A percentile compares a stretch with the other conserved stretches of the same genome.
Evolutionary conservation across 2,329 filamentous ascomycete species (phyloP).

Genomic region (Exophiala sideris): DNA sequence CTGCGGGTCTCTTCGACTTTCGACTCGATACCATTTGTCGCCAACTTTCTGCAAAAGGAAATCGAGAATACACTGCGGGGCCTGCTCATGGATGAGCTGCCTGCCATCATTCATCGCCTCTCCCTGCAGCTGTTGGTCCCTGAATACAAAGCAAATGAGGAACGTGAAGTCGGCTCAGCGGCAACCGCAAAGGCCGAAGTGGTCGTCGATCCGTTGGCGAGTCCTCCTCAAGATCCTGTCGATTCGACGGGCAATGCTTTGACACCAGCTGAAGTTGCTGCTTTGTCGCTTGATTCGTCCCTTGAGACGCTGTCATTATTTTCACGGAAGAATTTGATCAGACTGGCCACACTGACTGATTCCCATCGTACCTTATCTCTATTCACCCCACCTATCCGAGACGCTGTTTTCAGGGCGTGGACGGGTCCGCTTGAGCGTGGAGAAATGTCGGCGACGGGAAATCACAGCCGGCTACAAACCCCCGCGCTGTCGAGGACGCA

Average conservation of each 20-base stretch:
- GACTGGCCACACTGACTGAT: slow-evolving; percentile 76
- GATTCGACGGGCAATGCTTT: slow-evolving; percentile 75
- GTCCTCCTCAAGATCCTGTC: slow-evolving; percentile 75
- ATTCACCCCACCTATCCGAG: slow-evolving; percentile 84
- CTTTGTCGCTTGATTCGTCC: slow-evolving; percentile 73
- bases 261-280: slow-evolving; percentile 70
- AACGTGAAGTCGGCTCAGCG: slow-evolving; percentile 50
- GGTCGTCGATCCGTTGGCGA: slow-evolving; percentile 75
- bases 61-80: slow-evolving; percentile 91
- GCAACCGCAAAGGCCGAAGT: slow-evolving; percentile 57
- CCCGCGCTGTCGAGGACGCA: slow-evolving; percentile 60
- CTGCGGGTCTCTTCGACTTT: slow-evolving; percentile 98
- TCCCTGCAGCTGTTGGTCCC: slow-evolving; percentile 87
- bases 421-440: slow-evolving; percentile 70
- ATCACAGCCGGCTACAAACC: slow-evolving; percentile 36
- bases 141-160: slow-evolving; percentile 70
- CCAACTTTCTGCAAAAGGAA: slow-evolving; percentile 92
- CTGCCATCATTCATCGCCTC: slow-evolving; percentile 90
- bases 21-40: slow-evolving; percentile 96
- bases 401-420: slow-evolving; percentile 91
- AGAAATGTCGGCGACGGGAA: slow-evolving; percentile 46
- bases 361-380: slow-evolving; percentile 87
- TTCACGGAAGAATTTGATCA: slow-evolving; percentile 88
- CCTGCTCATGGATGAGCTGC: slow-evolving; percentile 95
- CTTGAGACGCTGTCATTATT: slow-evolving; percentile 85